Evolutionary conservation across 2,329 filamentous ascomycete genomes (phyloP).

Genomic region (Trichoderma hamatum): DNA sequence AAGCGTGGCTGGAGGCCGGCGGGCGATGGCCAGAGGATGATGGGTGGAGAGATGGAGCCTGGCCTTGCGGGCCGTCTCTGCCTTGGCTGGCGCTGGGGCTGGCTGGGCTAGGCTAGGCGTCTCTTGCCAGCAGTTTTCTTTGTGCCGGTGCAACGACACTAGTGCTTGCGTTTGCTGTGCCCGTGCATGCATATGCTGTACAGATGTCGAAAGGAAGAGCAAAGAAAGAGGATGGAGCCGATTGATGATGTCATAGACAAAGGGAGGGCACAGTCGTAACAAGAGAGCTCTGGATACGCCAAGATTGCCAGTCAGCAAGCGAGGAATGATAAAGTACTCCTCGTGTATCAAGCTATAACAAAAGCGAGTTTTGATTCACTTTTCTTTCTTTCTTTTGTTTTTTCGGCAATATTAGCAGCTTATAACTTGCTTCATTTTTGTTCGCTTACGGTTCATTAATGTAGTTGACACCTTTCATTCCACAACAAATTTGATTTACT

Average conservation of each 20-base stretch:
- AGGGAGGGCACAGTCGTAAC: too few species aligned
- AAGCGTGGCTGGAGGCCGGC: constrained; percentile 14
- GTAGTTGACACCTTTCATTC: too few species aligned
- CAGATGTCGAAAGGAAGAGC: background rate
- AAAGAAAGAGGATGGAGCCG: background rate
- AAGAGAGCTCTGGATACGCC: too few species aligned
- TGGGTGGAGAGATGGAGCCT: background rate
- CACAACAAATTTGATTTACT: too few species aligned
- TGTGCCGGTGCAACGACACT: background rate
- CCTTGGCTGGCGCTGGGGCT: background rate
- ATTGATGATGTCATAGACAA: background rate
- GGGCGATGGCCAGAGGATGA: background rate
- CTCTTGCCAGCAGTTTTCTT: background rate
- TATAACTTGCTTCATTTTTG: too few species aligned
- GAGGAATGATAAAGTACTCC: too few species aligned
- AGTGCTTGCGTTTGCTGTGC: background rate
- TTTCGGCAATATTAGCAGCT: too few species aligned
- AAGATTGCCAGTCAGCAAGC: too few species aligned
- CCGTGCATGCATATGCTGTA: background rate
- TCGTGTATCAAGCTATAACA: background rate
- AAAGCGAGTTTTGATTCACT: too few species aligned
- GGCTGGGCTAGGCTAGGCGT: background rate
- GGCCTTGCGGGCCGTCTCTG: background rate
- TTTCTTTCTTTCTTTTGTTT: too few species aligned
- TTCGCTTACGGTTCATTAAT: too few species aligned